These are phyloP conservation scores for Candida gorgasii DNA, from an alignment of 805 yeast genomes.

Conservation along the genomic window DNA sequence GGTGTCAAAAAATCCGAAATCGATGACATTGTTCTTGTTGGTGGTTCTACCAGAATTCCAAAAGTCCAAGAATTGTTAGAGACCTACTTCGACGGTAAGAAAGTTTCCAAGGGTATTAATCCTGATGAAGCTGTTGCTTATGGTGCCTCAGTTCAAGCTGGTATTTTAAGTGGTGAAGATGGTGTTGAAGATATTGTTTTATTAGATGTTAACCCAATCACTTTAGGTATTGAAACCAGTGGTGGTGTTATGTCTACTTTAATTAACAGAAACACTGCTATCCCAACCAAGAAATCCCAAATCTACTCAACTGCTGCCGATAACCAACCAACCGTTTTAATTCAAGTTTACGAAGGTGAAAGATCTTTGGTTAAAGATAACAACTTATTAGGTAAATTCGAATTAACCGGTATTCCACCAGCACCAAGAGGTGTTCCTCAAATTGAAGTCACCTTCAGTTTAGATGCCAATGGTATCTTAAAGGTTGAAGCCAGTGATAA, in stretches of 20 bases:
- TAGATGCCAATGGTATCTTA: slow-evolving; percentile 99
- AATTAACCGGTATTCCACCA: slow-evolving; percentile 97
- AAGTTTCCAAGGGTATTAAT: slow-evolving; percentile 49
- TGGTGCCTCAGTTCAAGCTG: slow-evolving; percentile 98
- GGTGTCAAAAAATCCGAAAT: slow-evolving; percentile 46
- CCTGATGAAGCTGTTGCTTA: slow-evolving; percentile 54
- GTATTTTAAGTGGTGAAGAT: slow-evolving; percentile 94
- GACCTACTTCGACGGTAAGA: slow-evolving; percentile 56
- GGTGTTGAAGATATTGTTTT: slow-evolving; percentile 94
- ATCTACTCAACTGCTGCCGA: slow-evolving; percentile 98
- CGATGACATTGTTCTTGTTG: slow-evolving; percentile 49
- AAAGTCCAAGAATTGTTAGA: slow-evolving; percentile 50
- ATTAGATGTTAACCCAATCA: slow-evolving; percentile 96
- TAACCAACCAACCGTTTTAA: slow-evolving; percentile 97
- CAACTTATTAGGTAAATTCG: slow-evolving; percentile 97
- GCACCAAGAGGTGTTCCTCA: slow-evolving; percentile 99
- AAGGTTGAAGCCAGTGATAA: slow-evolving; percentile 99
- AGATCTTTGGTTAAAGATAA: slow-evolving; percentile 98
- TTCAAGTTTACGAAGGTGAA: slow-evolving; percentile 99
- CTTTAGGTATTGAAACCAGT: slow-evolving; percentile 99
- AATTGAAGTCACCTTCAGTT: slow-evolving; percentile 97
- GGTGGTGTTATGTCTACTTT: slow-evolving; percentile 99
- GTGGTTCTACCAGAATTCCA: slow-evolving; percentile 54
- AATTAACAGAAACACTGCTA: slow-evolving; percentile 99
- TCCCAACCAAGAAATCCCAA: slow-evolving; percentile 98